These are phyloP conservation scores for Phytophthora litchii DNA, from an alignment of 352 stramenopile genomes.

Conservation along the genomic window DNA sequence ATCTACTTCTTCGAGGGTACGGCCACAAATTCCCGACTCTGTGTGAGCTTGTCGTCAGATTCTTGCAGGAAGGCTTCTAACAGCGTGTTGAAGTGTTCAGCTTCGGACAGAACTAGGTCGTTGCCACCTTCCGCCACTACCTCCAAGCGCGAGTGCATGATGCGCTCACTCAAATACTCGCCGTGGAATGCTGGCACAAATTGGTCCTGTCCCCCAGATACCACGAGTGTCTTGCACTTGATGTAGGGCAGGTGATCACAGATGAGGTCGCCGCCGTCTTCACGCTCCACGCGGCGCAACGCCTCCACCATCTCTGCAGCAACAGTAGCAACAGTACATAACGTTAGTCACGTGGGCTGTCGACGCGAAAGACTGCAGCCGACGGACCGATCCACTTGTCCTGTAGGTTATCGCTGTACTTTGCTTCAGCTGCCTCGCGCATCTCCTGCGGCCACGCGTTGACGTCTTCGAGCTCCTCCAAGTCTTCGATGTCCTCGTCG, in stretches of 20 bases:
- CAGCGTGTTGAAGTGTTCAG: constrained; percentile 61
- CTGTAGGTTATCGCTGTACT: constrained; percentile 67
- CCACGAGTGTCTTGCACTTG: constrained; percentile 86
- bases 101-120: constrained; percentile 59
- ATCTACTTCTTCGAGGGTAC: constrained; percentile 35
- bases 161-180: constrained; percentile 87
- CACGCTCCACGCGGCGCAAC: constrained; percentile 53
- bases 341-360: constrained; percentile 3
- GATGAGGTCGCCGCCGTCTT: constrained; percentile 71
- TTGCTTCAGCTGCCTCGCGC: constrained; percentile 51
- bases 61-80: constrained; percentile 72
- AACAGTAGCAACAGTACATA: constrained; percentile 5
- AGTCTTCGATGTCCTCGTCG: constrained; percentile 71
- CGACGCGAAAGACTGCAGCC: not conserved
- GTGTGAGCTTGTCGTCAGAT: constrained; percentile 81
- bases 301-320: constrained; percentile 58
- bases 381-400: constrained; percentile 54
- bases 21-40: constrained; percentile 82
- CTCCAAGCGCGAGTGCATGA: constrained; percentile 81
- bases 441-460: constrained; percentile 56
- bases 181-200: constrained; percentile 72
- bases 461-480: constrained; percentile 55
- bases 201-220: constrained; percentile 64
- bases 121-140: constrained; percentile 59
- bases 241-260: constrained; percentile 69